A percentile compares a stretch with the other conserved stretches of the same genome.
phyloP scores from a whole-genome alignment of 257 asterid genomes.

The Prunella vulgaris region DNA sequence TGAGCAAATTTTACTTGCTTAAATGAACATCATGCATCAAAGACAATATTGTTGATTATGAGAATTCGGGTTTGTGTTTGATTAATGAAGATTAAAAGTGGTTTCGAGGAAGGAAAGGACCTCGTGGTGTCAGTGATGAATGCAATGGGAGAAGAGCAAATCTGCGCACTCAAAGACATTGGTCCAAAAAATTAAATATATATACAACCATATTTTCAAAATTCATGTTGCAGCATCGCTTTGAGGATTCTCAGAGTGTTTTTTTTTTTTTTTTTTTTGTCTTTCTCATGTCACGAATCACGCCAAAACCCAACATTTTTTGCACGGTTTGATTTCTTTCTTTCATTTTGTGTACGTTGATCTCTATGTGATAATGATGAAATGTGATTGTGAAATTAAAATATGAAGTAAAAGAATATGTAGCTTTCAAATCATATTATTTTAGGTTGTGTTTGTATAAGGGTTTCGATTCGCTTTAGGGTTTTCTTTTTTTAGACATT shows the following conservation, averaged over 20 bases:
- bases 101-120: slow-evolving; percentile 69
- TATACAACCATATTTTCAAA: not conserved
- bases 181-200: slow-evolving; percentile 44
- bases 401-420: too few species aligned
- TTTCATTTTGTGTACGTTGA: too few species aligned
- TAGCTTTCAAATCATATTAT: too few species aligned
- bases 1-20: not conserved
- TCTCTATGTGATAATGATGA: too few species aligned
- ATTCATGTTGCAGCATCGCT: slow-evolving; percentile 11
- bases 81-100: slow-evolving; percentile 40
- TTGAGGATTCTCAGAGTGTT: not conserved
- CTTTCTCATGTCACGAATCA: not conserved
- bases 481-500: not conserved
- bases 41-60: not conserved
- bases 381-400: too few species aligned
- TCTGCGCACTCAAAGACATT: slow-evolving; percentile 55
- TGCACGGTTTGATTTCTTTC: too few species aligned
- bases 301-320: too few species aligned
- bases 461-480: not conserved
- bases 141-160: slow-evolving; percentile 84
- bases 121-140: slow-evolving; percentile 59
- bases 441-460: too few species aligned
- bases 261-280: too few species aligned
- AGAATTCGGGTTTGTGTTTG: not conserved
- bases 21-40: not conserved